Base-by-base conservation (phyloP, 441 rosid species). In the Populus hybrid region DNA sequence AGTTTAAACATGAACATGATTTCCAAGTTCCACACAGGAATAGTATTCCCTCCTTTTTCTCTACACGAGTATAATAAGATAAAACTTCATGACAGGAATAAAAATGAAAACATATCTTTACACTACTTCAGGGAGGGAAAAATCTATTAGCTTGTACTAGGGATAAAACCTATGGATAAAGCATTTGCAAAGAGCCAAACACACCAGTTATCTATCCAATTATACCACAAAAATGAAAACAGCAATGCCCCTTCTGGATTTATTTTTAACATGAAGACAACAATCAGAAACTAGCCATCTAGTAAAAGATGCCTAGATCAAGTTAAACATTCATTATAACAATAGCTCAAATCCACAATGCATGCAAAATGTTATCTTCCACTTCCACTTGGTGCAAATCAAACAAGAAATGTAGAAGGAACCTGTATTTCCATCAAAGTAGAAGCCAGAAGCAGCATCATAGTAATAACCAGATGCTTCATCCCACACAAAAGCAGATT, bases 361-460 rank as follows among this genome's bases (percentile, higher is more conserved):
- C 9, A 8, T 12, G 9, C 10, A 38, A 61, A 50, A 61, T 28
- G 9, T 69, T 72, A 42, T 40, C 50, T 42, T 21, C 57, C 67
- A 72, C 19, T 69, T 73, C 11, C 66, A 78, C 30, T 65, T 69
- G 70, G 68, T 26, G 64, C 24, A 79, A 72, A 10, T 24, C 66
- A 61, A 35, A 67, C 61, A 77, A 70, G 75, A 74, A 70, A 57
- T 79, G 77, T 34, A 53, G 5, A 61, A 75, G 38, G 34, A 73
- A 94, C 99, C 99, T 87, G 99, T 85, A 87, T 89, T 91, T 83
- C 98, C 98, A 83, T 95, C 99, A 59, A 91, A 96, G 89, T 96
- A 96, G 86, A 94, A 94, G 74, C 97, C 98, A 77, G 98, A 94
- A 80, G 94, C 95, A 81, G 99, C 97, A 87, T 96, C 98, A 73